Base-by-base conservation (phyloP, 768 basidiomycete genomes). In the Boletus rubescentipes region DNA sequence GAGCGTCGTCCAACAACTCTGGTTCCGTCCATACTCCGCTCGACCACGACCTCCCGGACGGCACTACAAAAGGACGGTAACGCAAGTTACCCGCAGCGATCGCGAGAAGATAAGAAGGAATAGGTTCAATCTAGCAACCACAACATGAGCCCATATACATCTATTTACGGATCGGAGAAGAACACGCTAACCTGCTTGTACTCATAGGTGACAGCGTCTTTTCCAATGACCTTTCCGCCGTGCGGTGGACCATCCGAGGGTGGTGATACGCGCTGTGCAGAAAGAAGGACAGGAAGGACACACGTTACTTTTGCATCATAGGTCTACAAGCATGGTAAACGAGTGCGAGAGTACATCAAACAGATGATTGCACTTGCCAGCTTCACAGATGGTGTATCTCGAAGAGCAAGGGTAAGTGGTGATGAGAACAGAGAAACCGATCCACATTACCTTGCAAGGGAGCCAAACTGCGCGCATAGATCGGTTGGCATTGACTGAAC, bases 11-110 rank as follows among this genome's bases (percentile, higher is more conserved):
- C 54, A 97, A 80, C 30, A 87, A 67, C 61, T 87, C 84, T 0
- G 93, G 93, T 72, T 98, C 93, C 1, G 93, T 85, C 95, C 95
- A 98, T 5, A 94, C 80, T 1, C 95, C 95, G 14, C 79, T 85
- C 15, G 73, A 85, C 91, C 96, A 93, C n/a, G 75, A 64, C 59
- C 81, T 86, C 16, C 85, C 89, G 34, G 80, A 70, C 10, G 79
- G 71, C 31, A 74, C 70, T 4, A 79, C 72, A 66, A 94, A 92
- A 0, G 83, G 63, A 11, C 76, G 82, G 70, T 94, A 95, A 20
- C 75, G 78, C 3, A 97, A 72, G 65, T 96, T 87, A 1, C 94
- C 95, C 0, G 82, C 79, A 0, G 95, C 95, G 49, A 98, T 87
- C 3, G 96, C 96, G 45, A 98, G 79, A n/a, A 98, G 76, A 67